Evolutionary conservation across 305 asterid species (phyloP).

Genomic region (Ilex paraguariensis): DNA sequence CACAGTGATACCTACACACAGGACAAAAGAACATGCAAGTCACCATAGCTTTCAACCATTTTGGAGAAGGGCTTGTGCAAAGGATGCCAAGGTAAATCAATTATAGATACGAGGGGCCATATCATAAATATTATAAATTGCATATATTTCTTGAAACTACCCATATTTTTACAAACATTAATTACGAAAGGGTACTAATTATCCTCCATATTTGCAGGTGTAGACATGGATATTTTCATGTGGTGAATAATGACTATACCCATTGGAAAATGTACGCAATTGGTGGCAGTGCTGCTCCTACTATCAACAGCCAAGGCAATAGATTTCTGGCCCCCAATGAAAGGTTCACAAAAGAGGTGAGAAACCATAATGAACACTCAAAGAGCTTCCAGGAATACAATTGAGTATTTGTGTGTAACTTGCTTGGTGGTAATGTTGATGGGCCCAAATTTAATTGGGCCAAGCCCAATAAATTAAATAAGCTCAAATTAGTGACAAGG

Average conservation of each 20-base stretch:
- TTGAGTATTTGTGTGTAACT: neutral
- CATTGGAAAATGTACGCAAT: constrained; percentile 51
- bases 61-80: constrained; percentile 13
- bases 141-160: no score
- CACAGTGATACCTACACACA: constrained; percentile 51
- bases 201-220: constrained; percentile 41
- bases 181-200: neutral
- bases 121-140: neutral
- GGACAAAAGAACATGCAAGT: constrained; percentile 56
- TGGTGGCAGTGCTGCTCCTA: constrained; percentile 90
- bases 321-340: constrained; percentile 11
- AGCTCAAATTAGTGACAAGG: no score
- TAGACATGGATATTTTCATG: constrained; percentile 81
- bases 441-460: no score
- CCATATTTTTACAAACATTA: no score
- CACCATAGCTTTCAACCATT: no score
- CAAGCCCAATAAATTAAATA: no score
- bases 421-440: neutral
- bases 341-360: constrained; percentile 58
- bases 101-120: no score
- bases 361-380: neutral
- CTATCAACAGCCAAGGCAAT: constrained; percentile 85
- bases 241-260: no score
- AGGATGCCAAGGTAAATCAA: no score
- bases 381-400: neutral